These are phyloP conservation scores for Tylopilus orsonianus DNA, from an alignment of 1,284 basidiomycete species.

Conservation along the genomic window DNA sequence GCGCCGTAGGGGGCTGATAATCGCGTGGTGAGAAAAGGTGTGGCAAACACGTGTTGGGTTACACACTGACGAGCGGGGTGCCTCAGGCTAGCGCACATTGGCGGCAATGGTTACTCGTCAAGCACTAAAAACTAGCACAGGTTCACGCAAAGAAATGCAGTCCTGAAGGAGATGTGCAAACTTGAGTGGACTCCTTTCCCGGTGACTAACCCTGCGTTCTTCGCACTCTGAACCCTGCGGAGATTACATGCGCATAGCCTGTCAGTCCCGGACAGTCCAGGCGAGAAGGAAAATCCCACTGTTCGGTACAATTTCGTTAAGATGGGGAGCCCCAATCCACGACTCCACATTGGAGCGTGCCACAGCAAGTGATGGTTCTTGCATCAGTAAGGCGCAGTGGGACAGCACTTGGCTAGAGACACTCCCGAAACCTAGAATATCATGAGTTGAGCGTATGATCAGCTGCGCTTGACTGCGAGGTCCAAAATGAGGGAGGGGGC, in stretches of 20 bases:
- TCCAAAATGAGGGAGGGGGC: too few relatives aligned
- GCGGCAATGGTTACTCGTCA: conserved; percentile 5
- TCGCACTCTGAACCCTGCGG: conserved; percentile 13
- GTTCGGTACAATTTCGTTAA: conserved; percentile 5
- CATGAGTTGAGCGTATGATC: neutral
- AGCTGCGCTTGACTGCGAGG: neutral
- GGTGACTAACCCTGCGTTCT: neutral
- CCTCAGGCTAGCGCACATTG: neutral
- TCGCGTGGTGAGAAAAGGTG: conserved; percentile 31
- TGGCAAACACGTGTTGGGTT: conserved; percentile 35
- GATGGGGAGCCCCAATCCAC: conserved; percentile 1
- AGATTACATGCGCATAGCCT: conserved; percentile 25
- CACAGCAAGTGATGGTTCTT: conserved; percentile 1
- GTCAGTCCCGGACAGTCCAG: conserved; percentile 8
- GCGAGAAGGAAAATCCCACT: conserved; percentile 10
- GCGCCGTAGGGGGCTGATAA: conserved; percentile 34
- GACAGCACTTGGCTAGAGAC: neutral
- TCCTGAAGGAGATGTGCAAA: conserved; percentile 2
- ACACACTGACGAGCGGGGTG: too few relatives aligned
- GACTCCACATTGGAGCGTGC: conserved; percentile 11
- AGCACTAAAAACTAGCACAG: conserved; percentile 16
- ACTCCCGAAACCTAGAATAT: neutral
- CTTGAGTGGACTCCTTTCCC: neutral
- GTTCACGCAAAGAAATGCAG: conserved; percentile 15
- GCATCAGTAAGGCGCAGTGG: neutral